Base-by-base conservation (phyloP, 2,329 filamentous ascomycete genomes). In the Ophiosphaerella narmari region DNA sequence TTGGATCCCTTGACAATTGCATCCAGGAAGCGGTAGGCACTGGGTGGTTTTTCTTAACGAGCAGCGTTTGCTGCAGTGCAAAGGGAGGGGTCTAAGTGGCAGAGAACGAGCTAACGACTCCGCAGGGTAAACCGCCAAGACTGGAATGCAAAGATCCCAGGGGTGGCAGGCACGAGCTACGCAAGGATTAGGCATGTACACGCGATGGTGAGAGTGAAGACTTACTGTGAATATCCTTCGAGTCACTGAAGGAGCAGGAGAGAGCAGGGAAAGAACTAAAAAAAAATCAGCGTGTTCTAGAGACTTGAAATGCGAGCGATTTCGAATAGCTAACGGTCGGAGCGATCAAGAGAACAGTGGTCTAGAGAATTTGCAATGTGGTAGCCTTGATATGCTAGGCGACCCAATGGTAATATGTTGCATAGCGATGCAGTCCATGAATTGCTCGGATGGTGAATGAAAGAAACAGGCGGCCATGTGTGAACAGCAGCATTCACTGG, bases 81-180 rank as follows among this genome's bases (percentile, higher is more conserved):
- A 71, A 71, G 70, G 68, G 68, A 66, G 65, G 54, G 56, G 57
- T 52, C 50, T 59, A 53, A 46, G 52, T 45, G 71, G 77, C 73
- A 80, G 76, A 80, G 72, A 76, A 77, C 78, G 78, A 80, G 73
- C 75, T 78, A 80, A 80, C 78, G 78, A 75, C 76, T 80, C 78
- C 77, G 70, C 77, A 62, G 66, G 66, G 68, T 68, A 59, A 62
- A 66, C 69, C 66, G 69, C 73, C 69, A 70, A 72, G 70, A 65
- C 69, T 74, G 69, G 73, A 77, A 77, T 77, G 74, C 71, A 66
- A 66, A 70, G 65, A 68, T 68, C 65, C 61, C 69, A 66, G 63
- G 61, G 59, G 62, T 68, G 69, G 70, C 67, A 70, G 72, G 68
- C 63, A 62, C 65, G 59, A 56, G 57, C 67, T 71, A 62, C 50